A percentile compares a stretch with the other conserved stretches of the same genome.
Conservation (phyloP, 192 early-diverging fungal species). For the Chytriomyces sp. region DNA sequence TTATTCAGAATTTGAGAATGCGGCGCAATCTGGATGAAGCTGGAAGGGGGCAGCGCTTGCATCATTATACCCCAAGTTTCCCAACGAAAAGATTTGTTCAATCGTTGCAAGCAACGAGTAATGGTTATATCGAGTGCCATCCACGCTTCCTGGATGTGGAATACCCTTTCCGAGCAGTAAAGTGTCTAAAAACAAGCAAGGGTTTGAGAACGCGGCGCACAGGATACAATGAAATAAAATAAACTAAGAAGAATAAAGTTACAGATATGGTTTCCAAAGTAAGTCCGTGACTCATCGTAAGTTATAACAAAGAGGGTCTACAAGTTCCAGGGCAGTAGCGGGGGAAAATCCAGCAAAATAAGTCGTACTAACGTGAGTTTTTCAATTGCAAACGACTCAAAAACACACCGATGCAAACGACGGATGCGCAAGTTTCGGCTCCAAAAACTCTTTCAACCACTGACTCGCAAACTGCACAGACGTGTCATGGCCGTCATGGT, state of each 20-base stretch:
- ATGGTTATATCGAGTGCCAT: constrained; percentile 68
- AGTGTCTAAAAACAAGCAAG: constrained; percentile 21
- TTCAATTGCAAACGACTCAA: too few relatives aligned
- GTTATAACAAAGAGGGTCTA: constrained; percentile 21
- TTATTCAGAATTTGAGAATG: too few relatives aligned
- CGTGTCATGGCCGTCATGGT: constrained; percentile 48
- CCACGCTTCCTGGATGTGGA: constrained; percentile 35
- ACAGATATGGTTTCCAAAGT: neutral
- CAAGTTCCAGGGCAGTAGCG: constrained; percentile 21
- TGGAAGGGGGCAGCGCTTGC: constrained; percentile 27
- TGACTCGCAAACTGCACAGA: constrained; percentile 21
- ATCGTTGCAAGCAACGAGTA: constrained; percentile 67
- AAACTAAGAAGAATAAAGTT: neutral
- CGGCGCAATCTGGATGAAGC: too few relatives aligned
- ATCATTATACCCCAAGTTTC: constrained; percentile 63
- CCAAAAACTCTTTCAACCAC: constrained; percentile 65
- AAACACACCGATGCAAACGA: constrained; percentile 35
- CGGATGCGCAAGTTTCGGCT: constrained; percentile 51
- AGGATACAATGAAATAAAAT: too few relatives aligned
- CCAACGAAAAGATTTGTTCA: constrained; percentile 70
- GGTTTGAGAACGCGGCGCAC: neutral
- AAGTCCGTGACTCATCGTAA: neutral
- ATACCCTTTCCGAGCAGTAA: constrained; percentile 30
- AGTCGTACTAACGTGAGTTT: constrained; percentile 3
- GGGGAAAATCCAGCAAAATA: constrained; percentile 48